Percentiles rank a stretch among this genome's conserved stretches.
phyloP scores from a whole-genome alignment of 768 basidiomycete genomes.

The Naganishia onofrii region DNA sequence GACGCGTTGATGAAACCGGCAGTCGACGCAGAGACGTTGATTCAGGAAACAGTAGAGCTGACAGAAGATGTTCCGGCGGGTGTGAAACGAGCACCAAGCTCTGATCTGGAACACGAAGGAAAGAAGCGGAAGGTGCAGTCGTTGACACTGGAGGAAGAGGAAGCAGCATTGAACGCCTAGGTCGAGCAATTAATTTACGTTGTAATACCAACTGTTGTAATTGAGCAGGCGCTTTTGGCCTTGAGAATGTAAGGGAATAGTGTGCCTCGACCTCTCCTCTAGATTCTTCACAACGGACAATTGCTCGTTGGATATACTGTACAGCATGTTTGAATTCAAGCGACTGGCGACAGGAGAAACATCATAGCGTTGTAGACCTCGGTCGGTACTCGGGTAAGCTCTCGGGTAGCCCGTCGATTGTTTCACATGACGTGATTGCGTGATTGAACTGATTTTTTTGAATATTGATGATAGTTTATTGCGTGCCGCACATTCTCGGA shows the following conservation, averaged over 20 bases:
- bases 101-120: neutral
- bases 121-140: conserved; percentile 23
- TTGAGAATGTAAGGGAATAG: neutral
- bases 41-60: conserved; percentile 8
- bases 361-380: too few species aligned
- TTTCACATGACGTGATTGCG: conserved; percentile 10
- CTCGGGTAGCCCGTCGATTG: neutral
- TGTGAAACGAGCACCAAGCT: conserved; percentile 1
- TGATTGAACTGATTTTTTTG: too few species aligned
- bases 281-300: too few species aligned
- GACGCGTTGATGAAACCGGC: conserved; percentile 17
- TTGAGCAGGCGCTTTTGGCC: neutral
- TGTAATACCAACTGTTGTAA: neutral
- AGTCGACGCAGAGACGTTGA: conserved; percentile 5
- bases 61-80: neutral
- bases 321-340: too few species aligned
- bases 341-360: too few species aligned
- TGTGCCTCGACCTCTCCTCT: neutral
- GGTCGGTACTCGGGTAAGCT: too few species aligned
- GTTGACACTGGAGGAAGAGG: conserved; percentile 24
- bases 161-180: conserved; percentile 19
- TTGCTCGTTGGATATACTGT: neutral
- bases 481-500: neutral
- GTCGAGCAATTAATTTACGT: conserved; percentile 1
- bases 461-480: neutral